Evolutionary conservation across 768 basidiomycete genomes (phyloP), one percentile per base, ranked within the genome.

Genomic region (Lactarius hatsudake): DNA sequence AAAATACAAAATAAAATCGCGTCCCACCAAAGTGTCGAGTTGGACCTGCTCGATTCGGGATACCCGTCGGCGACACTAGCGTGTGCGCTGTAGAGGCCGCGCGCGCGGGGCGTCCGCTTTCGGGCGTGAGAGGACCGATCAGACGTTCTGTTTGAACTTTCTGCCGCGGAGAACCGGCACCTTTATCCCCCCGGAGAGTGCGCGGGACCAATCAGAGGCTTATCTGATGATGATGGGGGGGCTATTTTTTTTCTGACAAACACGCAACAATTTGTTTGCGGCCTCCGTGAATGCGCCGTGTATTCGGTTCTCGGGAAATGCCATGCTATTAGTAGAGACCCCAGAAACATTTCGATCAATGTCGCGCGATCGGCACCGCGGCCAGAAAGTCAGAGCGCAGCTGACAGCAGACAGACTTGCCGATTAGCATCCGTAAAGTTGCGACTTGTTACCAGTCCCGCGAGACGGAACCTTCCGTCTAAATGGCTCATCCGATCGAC

Each of bases 71-170:
- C 36, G 43, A 67, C 66, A 59, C 51, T 30, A 54, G 57, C 62
- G 28, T 32, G 13, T 32, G 30, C 48, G 61, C 18, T 34, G 64
- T 36, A 38, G 32, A 42, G 53, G 58, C 59, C 67, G 62, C 58
- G 62, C 66, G 53, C 23, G 62, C 66, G 67, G 62, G 67, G 67
- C 30, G 67, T 64, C 67, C 45, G 58, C n/a, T 45, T 68, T 68
- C 59, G 67, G 67, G 30, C 32, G 51, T 64, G 59, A 26, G 59
- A 61, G 58, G 59, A 68, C 67, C 59, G 67, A 69, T 69, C 69
- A 69, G 69, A 69, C 62, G 69, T 69, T 69, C 69, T 68, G 69
- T 69, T 69, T 62, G 68, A 63, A 13, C 63, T 63, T 68, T 68
- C 67, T 64, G 63, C 67, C 62, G 67, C 62, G 67, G 67, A 61